A percentile compares a stretch with the other conserved stretches of the same genome.
phyloP scores from a whole-genome alignment of 108 stramenopile species.

The Conticribra weissflogii region DNA sequence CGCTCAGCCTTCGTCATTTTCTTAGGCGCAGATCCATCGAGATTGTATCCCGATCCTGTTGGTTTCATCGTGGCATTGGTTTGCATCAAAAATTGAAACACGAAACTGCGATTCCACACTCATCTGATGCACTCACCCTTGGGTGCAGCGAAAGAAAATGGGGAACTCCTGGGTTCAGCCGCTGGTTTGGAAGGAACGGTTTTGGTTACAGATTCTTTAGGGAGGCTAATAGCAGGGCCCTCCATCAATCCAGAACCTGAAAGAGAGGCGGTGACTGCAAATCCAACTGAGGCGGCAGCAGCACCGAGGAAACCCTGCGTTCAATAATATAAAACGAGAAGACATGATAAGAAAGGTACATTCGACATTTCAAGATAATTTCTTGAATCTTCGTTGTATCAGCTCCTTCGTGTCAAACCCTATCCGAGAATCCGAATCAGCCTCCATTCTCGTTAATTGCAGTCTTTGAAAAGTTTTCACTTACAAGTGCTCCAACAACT shows the following conservation, averaged over 20 bases:
- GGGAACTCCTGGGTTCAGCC: constrained; percentile 28
- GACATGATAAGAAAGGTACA: no score
- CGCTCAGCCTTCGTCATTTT: constrained; percentile 50
- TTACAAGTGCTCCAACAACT: constrained; percentile 66
- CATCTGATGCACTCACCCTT: constrained; percentile 43
- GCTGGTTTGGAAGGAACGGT: constrained; percentile 46
- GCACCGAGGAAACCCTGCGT: constrained; percentile 80
- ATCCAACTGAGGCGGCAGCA: constrained; percentile 59
- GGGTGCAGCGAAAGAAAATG: constrained; percentile 39
- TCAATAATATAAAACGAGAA: no score
- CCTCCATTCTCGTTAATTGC: no score
- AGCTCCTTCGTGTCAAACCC: no score
- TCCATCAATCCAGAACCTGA: constrained; percentile 36
- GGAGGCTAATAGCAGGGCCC: background rate
- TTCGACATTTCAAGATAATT: no score
- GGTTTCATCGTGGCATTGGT: no score
- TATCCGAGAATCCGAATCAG: no score
- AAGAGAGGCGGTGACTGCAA: constrained; percentile 63
- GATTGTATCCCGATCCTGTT: constrained; percentile 50
- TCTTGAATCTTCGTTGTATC: no score
- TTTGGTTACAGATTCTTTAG: constrained; percentile 4
- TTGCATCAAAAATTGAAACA: no score
- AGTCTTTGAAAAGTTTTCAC: no score
- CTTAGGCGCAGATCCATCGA: constrained; percentile 42
- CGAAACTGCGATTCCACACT: no score